Percentiles rank a stretch among this genome's conserved stretches.
Conservation (phyloP, 495 filamentous ascomycete species). For the Pseudotulostoma volvatum region DNA sequence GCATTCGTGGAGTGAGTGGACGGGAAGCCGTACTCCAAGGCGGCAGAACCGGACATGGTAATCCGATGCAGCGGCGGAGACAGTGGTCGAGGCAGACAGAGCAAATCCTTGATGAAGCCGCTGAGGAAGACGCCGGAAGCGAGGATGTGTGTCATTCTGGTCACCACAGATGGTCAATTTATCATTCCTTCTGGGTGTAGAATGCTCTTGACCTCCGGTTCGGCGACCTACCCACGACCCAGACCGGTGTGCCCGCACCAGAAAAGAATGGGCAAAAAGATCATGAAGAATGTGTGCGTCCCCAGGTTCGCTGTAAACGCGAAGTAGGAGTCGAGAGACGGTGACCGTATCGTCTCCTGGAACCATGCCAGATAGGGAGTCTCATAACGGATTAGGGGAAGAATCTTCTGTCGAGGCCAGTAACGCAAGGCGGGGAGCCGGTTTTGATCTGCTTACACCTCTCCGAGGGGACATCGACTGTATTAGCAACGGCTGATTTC, state of each 20-base stretch:
- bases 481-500: not conserved
- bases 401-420: constrained; percentile 56
- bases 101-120: constrained; percentile 84
- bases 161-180: constrained; percentile 4
- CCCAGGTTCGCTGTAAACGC: constrained; percentile 92
- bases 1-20: constrained; percentile 96
- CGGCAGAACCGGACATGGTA: constrained; percentile 88
- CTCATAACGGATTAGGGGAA: constrained; percentile 85
- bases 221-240: constrained; percentile 55
- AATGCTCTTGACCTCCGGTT: not conserved
- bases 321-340: constrained; percentile 84
- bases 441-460: constrained; percentile 46
- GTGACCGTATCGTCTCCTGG: constrained; percentile 62
- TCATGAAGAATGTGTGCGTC: constrained; percentile 98
- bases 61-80: constrained; percentile 89
- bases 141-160: constrained; percentile 72
- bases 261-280: constrained; percentile 79
- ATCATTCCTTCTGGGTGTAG: not conserved
- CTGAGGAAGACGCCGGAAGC: constrained; percentile 84
- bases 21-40: constrained; percentile 92
- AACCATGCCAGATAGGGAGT: constrained; percentile 81
- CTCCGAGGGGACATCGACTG: not conserved
- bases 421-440: constrained; percentile 83
- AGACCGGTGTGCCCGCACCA: constrained; percentile 78
- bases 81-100: constrained; percentile 84